These are phyloP conservation scores for Lactifluus subvellereus DNA, from an alignment of 768 basidiomycete genomes.

Conservation along the genomic window DNA sequence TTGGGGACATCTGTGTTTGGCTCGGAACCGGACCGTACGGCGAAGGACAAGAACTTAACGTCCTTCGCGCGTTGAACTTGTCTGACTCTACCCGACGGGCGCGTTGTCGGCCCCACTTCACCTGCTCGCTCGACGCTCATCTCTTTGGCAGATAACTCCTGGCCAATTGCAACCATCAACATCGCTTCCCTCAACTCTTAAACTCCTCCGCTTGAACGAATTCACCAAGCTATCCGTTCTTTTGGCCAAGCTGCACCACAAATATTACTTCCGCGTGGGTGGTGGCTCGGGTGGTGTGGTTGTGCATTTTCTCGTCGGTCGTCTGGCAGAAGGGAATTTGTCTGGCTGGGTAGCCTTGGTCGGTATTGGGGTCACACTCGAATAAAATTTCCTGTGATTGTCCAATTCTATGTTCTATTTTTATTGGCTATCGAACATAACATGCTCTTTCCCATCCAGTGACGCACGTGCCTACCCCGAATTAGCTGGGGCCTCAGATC, in stretches of 20 bases:
- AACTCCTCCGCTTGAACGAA: constrained; percentile 12
- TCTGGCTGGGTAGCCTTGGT: constrained; percentile 23
- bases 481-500: background rate
- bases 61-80: constrained; percentile 32
- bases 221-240: constrained; percentile 19
- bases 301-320: constrained; percentile 21
- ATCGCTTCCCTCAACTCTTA: constrained; percentile 16
- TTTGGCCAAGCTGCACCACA: constrained; percentile 18
- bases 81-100: constrained; percentile 13
- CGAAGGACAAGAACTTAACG: constrained; percentile 28
- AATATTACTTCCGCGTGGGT: constrained; percentile 14
- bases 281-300: constrained; percentile 1
- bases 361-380: constrained; percentile 17
- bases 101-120: constrained; percentile 11
- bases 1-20: constrained; percentile 48
- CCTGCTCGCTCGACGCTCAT: constrained; percentile 1
- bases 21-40: constrained; percentile 41
- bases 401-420: background rate
- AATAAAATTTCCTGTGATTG: background rate
- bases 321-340: constrained; percentile 15
- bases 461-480: background rate
- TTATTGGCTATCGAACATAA: background rate
- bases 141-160: constrained; percentile 14
- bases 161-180: constrained; percentile 18
- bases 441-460: background rate